These are phyloP conservation scores for Cardiosporidium cionae DNA, from an alignment of 169 alveolate species.

Conservation along the genomic window DNA sequence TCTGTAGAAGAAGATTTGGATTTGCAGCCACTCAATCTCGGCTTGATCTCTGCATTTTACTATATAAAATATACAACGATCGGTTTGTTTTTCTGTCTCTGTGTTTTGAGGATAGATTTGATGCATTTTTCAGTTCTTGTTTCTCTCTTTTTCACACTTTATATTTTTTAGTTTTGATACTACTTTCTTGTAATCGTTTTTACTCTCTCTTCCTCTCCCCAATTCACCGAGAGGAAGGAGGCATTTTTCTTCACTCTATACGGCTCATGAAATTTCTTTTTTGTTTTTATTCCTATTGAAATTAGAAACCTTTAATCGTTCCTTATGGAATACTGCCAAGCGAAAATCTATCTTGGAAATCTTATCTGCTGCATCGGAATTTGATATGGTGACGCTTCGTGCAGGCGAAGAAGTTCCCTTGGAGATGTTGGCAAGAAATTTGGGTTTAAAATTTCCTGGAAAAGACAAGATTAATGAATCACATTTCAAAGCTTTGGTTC, in stretches of 20 bases:
- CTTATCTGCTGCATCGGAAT: constrained; percentile 72
- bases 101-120: no score
- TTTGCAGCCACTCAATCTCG: constrained; percentile 64
- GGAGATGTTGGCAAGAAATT: constrained; percentile 44
- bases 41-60: constrained; percentile 61
- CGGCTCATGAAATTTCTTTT: not conserved
- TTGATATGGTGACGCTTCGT: constrained; percentile 66
- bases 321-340: constrained; percentile 44
- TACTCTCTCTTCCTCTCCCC: not conserved
- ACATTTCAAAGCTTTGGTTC: constrained; percentile 36
- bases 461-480: constrained; percentile 13
- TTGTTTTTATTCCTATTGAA: not conserved
- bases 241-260: not conserved
- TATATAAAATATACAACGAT: constrained; percentile 43
- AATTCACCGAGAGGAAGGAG: not conserved
- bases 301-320: constrained; percentile 54
- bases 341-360: constrained; percentile 63
- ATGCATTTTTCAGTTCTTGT: not conserved
- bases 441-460: constrained; percentile 23
- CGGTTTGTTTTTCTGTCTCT: constrained; percentile 21
- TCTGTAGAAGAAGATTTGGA: constrained; percentile 75
- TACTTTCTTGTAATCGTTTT: constrained; percentile 6
- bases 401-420: constrained; percentile 70
- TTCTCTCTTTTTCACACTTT: not conserved
- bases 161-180: not conserved